A percentile compares a stretch with the other conserved stretches of the same genome.
phyloP scores from a whole-genome alignment of 1,284 basidiomycete genomes.

The Cutaneotrichosporon cutaneum region DNA sequence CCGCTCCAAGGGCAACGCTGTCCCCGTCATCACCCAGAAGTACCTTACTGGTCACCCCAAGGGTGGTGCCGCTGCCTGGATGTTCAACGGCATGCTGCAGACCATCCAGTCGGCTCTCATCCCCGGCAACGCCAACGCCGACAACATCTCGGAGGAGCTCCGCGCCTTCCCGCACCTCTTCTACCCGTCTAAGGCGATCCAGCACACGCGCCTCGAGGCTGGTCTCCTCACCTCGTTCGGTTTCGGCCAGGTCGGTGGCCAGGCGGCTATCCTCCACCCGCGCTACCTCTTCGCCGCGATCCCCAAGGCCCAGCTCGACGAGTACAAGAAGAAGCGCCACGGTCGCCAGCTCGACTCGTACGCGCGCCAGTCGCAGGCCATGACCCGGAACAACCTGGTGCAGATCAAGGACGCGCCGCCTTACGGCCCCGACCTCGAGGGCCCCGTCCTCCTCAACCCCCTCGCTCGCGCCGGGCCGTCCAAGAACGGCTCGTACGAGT shows the following conservation, averaged over 20 bases:
- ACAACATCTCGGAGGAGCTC: conserved; percentile 92
- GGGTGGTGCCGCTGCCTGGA: conserved; percentile 97
- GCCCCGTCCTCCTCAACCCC: conserved; percentile 85
- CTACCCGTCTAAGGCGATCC: conserved; percentile 95
- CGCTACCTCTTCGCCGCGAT: conserved; percentile 85
- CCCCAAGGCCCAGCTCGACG: conserved; percentile 68
- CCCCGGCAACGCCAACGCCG: conserved; percentile 95
- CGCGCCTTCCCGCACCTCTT: conserved; percentile 85
- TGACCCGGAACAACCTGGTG: conserved; percentile 88
- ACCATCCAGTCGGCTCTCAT: conserved; percentile 80
- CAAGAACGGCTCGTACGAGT: conserved; percentile 82
- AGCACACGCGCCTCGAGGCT: conserved; percentile 86
- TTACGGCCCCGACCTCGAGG: conserved; percentile 83
- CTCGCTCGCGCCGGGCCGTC: conserved; percentile 81
- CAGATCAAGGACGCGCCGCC: conserved; percentile 95
- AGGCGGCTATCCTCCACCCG: conserved; percentile 82
- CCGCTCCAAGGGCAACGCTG: conserved; percentile 88
- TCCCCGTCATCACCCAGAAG: conserved; percentile 97
- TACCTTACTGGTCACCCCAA: conserved; percentile 93
- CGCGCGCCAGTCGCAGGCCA: conserved; percentile 91
- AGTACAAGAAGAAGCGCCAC: conserved; percentile 71
- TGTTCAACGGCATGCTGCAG: conserved; percentile 90
- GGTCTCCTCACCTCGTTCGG: conserved; percentile 97
- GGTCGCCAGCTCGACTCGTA: conserved; percentile 73
- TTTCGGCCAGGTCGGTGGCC: conserved; percentile 98